These are phyloP conservation scores for Hysterangium stoloniferum DNA, from an alignment of 768 basidiomycete genomes.

Conservation along the genomic window DNA sequence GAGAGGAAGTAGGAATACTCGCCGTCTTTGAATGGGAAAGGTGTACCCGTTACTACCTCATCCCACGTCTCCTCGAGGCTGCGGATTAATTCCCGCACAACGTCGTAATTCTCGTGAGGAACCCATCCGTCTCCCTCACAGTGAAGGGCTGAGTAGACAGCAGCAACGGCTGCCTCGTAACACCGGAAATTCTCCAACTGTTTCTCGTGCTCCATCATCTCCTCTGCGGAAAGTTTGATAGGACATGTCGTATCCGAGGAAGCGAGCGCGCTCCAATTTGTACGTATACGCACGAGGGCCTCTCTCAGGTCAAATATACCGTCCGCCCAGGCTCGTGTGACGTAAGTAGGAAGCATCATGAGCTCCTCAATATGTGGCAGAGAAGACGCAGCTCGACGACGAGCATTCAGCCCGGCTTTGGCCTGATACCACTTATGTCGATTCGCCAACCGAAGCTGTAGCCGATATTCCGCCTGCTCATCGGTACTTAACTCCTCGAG, in stretches of 20 bases:
- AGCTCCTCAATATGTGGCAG: neutral
- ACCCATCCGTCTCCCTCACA: too few relatives aligned
- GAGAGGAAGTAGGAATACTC: too few relatives aligned
- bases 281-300: neutral
- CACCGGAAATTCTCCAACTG: too few relatives aligned
- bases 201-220: too few relatives aligned
- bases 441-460: neutral
- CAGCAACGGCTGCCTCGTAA: too few relatives aligned
- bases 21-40: too few relatives aligned
- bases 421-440: neutral
- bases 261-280: neutral
- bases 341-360: neutral
- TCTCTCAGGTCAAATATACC: neutral
- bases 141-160: too few relatives aligned
- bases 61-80: too few relatives aligned
- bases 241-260: neutral
- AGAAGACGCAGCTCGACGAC: neutral
- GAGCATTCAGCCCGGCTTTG: neutral
- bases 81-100: too few relatives aligned
- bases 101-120: too few relatives aligned
- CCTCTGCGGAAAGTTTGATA: neutral
- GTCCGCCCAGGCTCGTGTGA: neutral
- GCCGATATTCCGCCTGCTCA: neutral
- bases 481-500: neutral
- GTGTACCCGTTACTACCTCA: too few relatives aligned